Percentiles rank a stretch among this genome's conserved stretches.
phyloP scores from a whole-genome alignment of 768 basidiomycete genomes.

The Pisolithus sp. region DNA sequence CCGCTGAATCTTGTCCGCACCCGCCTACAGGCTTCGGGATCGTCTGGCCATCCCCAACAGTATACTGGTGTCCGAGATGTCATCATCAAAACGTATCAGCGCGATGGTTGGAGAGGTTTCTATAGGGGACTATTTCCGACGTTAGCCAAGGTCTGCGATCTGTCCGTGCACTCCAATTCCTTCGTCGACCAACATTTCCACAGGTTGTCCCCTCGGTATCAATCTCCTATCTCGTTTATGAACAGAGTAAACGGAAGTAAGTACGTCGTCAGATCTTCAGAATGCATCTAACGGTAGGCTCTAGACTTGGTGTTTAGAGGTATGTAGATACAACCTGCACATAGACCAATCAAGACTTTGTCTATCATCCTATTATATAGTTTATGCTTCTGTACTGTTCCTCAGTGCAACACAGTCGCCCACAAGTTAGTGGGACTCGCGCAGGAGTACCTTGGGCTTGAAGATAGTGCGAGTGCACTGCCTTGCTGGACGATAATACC shows the following conservation, averaged over 20 bases:
- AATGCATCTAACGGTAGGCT: slow-evolving; percentile 1
- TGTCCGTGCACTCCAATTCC: neutral
- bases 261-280: slow-evolving; percentile 15
- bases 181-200: slow-evolving; percentile 4
- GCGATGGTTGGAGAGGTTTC: slow-evolving; percentile 91
- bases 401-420: slow-evolving; percentile 15
- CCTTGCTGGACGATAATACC: slow-evolving; percentile 39
- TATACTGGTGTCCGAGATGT: slow-evolving; percentile 91
- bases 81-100: slow-evolving; percentile 64
- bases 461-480: slow-evolving; percentile 52
- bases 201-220: slow-evolving; percentile 95
- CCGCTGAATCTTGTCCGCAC: slow-evolving; percentile 90
- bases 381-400: slow-evolving; percentile 16
- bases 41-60: slow-evolving; percentile 85
- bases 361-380: slow-evolving; percentile 10
- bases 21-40: slow-evolving; percentile 92
- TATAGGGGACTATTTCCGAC: slow-evolving; percentile 91
- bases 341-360: slow-evolving; percentile 16
- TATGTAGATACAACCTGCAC: slow-evolving; percentile 16
- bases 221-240: slow-evolving; percentile 94
- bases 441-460: slow-evolving; percentile 10
- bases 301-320: slow-evolving; percentile 57
- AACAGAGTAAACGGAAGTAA: slow-evolving; percentile 75
- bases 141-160: slow-evolving; percentile 68
- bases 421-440: slow-evolving; percentile 1